phyloP scores from a whole-genome alignment of 352 stramenopile species.

The Plasmopara halstedii region DNA sequence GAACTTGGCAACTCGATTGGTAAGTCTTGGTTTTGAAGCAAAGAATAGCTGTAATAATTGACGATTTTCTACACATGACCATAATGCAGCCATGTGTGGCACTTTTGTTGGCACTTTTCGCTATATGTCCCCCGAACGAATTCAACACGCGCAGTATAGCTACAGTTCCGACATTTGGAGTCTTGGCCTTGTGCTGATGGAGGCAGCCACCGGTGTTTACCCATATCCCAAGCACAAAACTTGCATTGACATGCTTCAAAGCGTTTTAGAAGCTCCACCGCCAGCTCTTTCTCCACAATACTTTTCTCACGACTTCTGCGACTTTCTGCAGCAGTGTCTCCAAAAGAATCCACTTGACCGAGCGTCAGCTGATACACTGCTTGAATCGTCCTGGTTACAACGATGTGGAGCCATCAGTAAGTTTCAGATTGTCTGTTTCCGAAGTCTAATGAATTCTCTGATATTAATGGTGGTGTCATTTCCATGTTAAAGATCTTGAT shows the following conservation, averaged over 20 bases:
- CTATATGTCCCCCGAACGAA: constrained; percentile 91
- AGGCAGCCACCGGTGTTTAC: constrained; percentile 84
- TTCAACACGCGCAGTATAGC: constrained; percentile 82
- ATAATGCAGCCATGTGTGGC: constrained; percentile 74
- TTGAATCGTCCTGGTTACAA: constrained; percentile 68
- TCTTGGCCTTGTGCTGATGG: constrained; percentile 88
- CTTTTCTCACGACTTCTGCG: constrained; percentile 69
- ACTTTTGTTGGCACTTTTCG: constrained; percentile 94
- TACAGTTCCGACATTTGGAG: constrained; percentile 91
- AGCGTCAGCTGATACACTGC: constrained; percentile 46
- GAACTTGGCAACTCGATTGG: constrained; percentile 84
- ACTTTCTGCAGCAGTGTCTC: constrained; percentile 59
- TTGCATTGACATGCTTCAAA: constrained; percentile 83
- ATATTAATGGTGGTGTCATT: constrained; percentile 8
- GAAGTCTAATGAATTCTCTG: constrained; percentile 2
- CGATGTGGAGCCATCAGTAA: constrained; percentile 58
- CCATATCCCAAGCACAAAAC: constrained; percentile 82
- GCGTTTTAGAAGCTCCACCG: constrained; percentile 57
- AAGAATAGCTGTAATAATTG: background rate
- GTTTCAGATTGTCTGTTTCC: constrained; percentile 10
- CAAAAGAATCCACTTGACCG: constrained; percentile 61
- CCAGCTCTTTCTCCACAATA: constrained; percentile 54
- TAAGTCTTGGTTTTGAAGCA: constrained; percentile 9
- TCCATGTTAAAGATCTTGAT: constrained; percentile 15
- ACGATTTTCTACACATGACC: constrained; percentile 6